Evolutionary conservation across 495 filamentous ascomycete species (phyloP).

Genomic region (Aspergillus ellipticus): DNA sequence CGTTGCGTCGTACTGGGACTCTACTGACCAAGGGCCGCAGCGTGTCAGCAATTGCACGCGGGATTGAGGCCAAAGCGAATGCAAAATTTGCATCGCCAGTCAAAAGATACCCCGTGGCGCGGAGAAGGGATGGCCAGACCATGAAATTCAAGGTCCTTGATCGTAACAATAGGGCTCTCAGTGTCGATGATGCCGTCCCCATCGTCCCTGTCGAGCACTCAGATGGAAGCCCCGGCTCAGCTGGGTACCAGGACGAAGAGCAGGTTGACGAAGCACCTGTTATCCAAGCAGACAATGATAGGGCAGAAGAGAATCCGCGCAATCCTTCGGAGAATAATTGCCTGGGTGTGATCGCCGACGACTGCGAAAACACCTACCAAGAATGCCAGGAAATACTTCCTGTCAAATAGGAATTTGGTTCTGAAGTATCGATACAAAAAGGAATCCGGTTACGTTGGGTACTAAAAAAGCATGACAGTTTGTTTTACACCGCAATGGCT

Average conservation of each 20-base stretch:
- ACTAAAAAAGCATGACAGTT: too few species aligned
- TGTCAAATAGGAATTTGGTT: background rate
- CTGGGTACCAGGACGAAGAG: background rate
- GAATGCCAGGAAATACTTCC: background rate
- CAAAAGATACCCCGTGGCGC: slow-evolving; percentile 10
- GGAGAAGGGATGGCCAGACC: slow-evolving; percentile 9
- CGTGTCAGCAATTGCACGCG: slow-evolving; percentile 13
- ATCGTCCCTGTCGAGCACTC: slow-evolving; percentile 3
- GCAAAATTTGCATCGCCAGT: slow-evolving; percentile 10
- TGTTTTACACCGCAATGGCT: background rate
- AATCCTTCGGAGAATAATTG: background rate
- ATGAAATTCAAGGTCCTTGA: slow-evolving; percentile 11
- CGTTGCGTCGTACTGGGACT: slow-evolving; percentile 14
- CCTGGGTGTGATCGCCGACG: background rate
- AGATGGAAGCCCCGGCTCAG: background rate
- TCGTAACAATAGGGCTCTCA: slow-evolving; percentile 7
- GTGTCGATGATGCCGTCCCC: slow-evolving; percentile 2
- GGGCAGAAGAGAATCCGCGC: background rate
- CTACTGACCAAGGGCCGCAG: slow-evolving; percentile 17
- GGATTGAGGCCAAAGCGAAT: slow-evolving; percentile 14
- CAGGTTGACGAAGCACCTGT: background rate
- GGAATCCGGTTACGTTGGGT: too few species aligned
- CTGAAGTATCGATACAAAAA: background rate
- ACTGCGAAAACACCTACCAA: background rate
- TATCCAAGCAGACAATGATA: background rate